Evolutionary conservation across 2,329 filamentous ascomycete genomes (phyloP).

Genomic region (Xylariaceae sp.): DNA sequence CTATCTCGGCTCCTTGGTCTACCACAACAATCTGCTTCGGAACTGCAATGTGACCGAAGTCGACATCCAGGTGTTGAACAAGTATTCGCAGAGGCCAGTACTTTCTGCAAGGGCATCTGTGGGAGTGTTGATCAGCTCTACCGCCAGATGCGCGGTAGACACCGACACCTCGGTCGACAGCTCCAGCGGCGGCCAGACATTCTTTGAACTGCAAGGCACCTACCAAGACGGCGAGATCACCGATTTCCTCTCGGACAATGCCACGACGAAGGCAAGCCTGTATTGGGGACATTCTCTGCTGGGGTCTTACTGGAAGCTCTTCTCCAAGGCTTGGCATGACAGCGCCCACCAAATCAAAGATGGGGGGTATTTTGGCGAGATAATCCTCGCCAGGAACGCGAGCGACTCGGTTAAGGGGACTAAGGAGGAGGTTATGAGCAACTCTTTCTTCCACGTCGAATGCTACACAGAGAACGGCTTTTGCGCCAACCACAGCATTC

Average conservation of each 20-base stretch:
- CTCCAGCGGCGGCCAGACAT: slow-evolving; percentile 4
- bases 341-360: background rate
- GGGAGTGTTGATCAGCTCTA: slow-evolving; percentile 3
- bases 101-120: slow-evolving; percentile 7
- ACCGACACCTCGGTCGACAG: slow-evolving; percentile 2
- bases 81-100: slow-evolving; percentile 4
- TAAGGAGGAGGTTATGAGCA: slow-evolving; percentile 10
- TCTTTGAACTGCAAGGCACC: slow-evolving; percentile 4
- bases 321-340: slow-evolving; percentile 4
- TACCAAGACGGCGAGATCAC: slow-evolving; percentile 10
- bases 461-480: slow-evolving; percentile 8
- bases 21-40: slow-evolving; percentile 5
- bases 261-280: slow-evolving; percentile 7
- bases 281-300: slow-evolving; percentile 15
- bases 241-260: slow-evolving; percentile 10
- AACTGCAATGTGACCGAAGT: slow-evolving; percentile 12
- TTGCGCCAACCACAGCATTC: slow-evolving; percentile 6
- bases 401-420: slow-evolving; percentile 1
- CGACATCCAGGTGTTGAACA: slow-evolving; percentile 5
- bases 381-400: slow-evolving; percentile 3
- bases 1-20: slow-evolving; percentile 7
- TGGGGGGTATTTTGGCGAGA: slow-evolving; percentile 1
- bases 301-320: slow-evolving; percentile 7
- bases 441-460: slow-evolving; percentile 12
- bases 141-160: slow-evolving; percentile 8